Conservation (phyloP, 2,329 filamentous ascomycete species). For the Waltergamsia citrina region DNA sequence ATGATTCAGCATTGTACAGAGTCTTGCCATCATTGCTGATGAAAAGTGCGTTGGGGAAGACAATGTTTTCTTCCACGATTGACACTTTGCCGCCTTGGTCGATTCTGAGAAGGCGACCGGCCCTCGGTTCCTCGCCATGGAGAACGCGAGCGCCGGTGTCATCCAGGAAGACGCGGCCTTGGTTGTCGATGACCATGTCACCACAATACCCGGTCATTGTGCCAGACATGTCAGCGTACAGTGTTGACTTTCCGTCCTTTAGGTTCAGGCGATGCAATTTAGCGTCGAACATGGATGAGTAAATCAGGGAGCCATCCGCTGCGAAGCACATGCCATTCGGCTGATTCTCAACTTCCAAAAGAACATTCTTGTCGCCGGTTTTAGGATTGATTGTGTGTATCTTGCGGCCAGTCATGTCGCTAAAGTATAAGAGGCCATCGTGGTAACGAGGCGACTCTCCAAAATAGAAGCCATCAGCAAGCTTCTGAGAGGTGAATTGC, state of each 20-base stretch:
- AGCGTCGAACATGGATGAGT: too few species aligned
- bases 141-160: conserved; percentile 1
- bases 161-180: neutral
- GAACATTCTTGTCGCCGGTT: conserved; percentile 1
- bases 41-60: conserved; percentile 2
- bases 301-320: too few species aligned
- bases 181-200: conserved; percentile 2
- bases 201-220: conserved; percentile 3
- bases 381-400: conserved; percentile 1
- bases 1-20: too few species aligned
- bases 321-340: too few species aligned
- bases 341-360: too few species aligned
- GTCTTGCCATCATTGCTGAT: neutral
- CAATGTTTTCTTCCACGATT: neutral
- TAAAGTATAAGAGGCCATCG: neutral
- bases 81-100: neutral
- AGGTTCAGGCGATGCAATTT: too few species aligned
- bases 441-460: conserved; percentile 1
- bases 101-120: conserved; percentile 1
- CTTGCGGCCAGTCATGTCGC: conserved; percentile 1
- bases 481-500: neutral
- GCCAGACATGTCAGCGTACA: neutral
- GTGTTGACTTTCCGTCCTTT: conserved; percentile 1
- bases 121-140: neutral
- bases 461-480: conserved; percentile 1